phyloP scores from a whole-genome alignment of 1,284 basidiomycete species.

The Rugosomyces carneus region DNA sequence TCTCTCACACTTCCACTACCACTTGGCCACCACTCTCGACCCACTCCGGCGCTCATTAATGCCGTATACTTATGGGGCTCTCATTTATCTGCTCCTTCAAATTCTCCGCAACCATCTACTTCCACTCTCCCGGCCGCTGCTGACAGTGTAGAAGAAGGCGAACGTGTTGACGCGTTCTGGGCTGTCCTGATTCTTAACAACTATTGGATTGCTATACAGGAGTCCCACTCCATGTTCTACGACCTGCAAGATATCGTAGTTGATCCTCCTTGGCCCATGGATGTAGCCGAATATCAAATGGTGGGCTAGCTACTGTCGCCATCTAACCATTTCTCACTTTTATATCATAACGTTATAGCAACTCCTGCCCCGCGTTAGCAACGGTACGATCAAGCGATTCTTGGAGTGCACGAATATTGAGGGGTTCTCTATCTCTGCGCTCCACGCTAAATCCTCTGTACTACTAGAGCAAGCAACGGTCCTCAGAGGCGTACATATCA shows the following conservation, averaged over 20 bases:
- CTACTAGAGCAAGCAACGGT: slow-evolving; percentile 18
- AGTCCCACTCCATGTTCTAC: slow-evolving; percentile 18
- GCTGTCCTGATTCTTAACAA: slow-evolving; percentile 26
- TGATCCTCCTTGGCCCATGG: slow-evolving; percentile 27
- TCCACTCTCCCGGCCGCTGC: slow-evolving; percentile 2
- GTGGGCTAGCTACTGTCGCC: not conserved
- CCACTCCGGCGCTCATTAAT: slow-evolving; percentile 35
- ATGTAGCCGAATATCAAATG: slow-evolving; percentile 21
- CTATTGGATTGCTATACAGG: slow-evolving; percentile 25
- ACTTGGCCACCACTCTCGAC: slow-evolving; percentile 26
- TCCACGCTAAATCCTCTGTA: slow-evolving; percentile 24
- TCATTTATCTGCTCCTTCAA: slow-evolving; percentile 19
- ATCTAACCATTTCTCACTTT: not conserved
- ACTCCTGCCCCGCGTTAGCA: slow-evolving; percentile 21
- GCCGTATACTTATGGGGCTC: slow-evolving; percentile 37
- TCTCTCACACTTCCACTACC: slow-evolving; percentile 22
- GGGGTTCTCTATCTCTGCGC: slow-evolving; percentile 19
- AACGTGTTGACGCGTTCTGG: slow-evolving; percentile 27
- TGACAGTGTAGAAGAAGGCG: slow-evolving; percentile 24
- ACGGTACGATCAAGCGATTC: slow-evolving; percentile 24
- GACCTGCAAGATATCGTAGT: slow-evolving; percentile 16
- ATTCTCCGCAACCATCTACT: slow-evolving; percentile 3
- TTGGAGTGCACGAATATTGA: slow-evolving; percentile 18
- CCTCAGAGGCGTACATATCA: slow-evolving; percentile 1
- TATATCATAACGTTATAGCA: slow-evolving; percentile 4